A percentile compares a stretch with the other conserved stretches of the same genome.
Conservation (phyloP, 306 rosid genomes). For the Begonia fuchsioides region DNA sequence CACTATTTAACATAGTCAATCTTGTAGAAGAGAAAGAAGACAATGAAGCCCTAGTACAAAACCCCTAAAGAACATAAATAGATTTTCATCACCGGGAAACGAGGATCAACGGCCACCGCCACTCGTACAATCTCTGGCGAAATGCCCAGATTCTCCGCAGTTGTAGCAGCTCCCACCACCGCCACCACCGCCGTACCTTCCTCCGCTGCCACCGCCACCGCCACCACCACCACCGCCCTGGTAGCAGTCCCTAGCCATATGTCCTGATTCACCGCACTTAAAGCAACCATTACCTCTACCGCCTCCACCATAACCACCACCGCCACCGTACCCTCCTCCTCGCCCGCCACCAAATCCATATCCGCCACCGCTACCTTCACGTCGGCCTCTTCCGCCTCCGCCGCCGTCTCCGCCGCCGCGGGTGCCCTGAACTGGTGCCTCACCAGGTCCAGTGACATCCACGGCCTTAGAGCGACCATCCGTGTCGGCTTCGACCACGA, state of each 20-base stretch:
- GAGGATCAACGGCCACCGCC: conserved; percentile 14
- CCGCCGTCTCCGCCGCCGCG: conserved; percentile 16
- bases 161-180: conserved; percentile 26
- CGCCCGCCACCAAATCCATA: neutral
- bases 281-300: conserved; percentile 24
- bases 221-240: conserved; percentile 18
- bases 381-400: neutral
- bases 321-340: too few relatives aligned
- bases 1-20: neutral
- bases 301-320: conserved; percentile 14
- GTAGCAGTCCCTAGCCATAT: conserved; percentile 25
- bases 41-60: conserved; percentile 3
- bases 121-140: conserved; percentile 39
- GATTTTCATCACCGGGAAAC: neutral
- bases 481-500: too few relatives aligned
- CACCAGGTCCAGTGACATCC: too few relatives aligned
- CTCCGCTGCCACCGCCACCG: conserved; percentile 7
- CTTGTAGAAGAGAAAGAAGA: neutral
- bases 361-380: neutral
- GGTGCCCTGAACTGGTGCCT: too few relatives aligned
- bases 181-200: conserved; percentile 27
- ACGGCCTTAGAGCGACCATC: too few relatives aligned
- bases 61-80: conserved; percentile 5
- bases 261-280: conserved; percentile 36
- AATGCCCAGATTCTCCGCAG: conserved; percentile 47